A percentile compares a stretch with the other conserved stretches of the same genome.
Evolutionary conservation across 305 asterid species (phyloP).

Genomic region (Petunia hybrid): DNA sequence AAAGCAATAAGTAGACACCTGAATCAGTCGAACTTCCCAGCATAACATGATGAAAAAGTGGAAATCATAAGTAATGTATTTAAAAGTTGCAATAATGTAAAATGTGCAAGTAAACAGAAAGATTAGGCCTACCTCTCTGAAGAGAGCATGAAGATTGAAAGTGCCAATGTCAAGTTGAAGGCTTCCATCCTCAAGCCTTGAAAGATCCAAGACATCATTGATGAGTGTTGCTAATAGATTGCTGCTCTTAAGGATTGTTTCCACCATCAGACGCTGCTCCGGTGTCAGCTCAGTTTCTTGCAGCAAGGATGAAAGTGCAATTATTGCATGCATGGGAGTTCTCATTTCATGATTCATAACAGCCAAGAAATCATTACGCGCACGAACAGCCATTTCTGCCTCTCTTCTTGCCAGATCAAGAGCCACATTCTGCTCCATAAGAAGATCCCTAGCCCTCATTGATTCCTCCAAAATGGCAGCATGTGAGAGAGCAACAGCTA

Average conservation of each 20-base stretch:
- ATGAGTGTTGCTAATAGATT: conserved; percentile 93
- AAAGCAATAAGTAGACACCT: conserved; percentile 41
- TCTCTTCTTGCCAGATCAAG: conserved; percentile 93
- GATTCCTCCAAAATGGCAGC: conserved; percentile 97
- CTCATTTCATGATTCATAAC: conserved; percentile 99
- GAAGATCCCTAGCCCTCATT: conserved; percentile 94
- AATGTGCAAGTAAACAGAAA: conserved; percentile 2
- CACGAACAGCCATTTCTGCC: conserved; percentile 92
- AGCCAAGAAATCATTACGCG: conserved; percentile 90
- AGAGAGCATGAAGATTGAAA: conserved; percentile 84
- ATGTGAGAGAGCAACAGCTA: conserved; percentile 97
- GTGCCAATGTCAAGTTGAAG: conserved; percentile 84
- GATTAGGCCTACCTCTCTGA: conserved; percentile 66
- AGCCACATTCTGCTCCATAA: conserved; percentile 89
- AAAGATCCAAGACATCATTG: conserved; percentile 96
- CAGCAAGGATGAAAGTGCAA: conserved; percentile 86
- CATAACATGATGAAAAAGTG: not conserved
- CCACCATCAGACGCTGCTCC: conserved; percentile 99
- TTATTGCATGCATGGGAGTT: conserved; percentile 98
- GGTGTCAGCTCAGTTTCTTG: conserved; percentile 90
- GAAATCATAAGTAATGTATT: conserved; percentile 18
- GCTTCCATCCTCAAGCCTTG: conserved; percentile 98
- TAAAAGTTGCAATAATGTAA: conserved; percentile 12
- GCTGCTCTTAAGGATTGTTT: conserved; percentile 95
- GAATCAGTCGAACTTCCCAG: conserved; percentile 36